A percentile compares a stretch with the other conserved stretches of the same genome.
Evolutionary conservation across 345 rosid genomes (phyloP).

Genomic region (Cardamine chenopodiifolia): DNA sequence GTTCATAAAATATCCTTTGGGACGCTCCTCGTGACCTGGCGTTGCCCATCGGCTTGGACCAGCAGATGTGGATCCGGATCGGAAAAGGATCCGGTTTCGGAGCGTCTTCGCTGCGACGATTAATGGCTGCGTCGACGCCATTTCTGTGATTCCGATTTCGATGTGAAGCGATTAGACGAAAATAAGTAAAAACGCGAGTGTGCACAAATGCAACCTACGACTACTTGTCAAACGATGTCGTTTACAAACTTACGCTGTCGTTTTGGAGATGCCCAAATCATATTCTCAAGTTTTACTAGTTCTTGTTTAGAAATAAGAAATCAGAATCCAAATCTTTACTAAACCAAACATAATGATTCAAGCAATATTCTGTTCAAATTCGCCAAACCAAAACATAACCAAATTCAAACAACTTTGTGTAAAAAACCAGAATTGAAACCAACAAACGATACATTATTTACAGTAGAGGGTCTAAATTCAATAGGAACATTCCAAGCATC

Average conservation of each 20-base stretch:
- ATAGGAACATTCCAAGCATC: constrained; percentile 72
- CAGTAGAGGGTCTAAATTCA: constrained; percentile 83
- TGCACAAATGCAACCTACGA: not conserved
- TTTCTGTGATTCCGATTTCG: constrained; percentile 13
- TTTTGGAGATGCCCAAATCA: not conserved
- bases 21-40: constrained; percentile 88
- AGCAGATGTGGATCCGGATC: constrained; percentile 53
- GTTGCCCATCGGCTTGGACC: constrained; percentile 78
- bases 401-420: constrained; percentile 30
- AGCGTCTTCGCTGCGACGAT: constrained; percentile 48
- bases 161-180: constrained; percentile 1
- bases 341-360: not conserved
- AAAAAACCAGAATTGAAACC: constrained; percentile 66
- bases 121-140: constrained; percentile 40
- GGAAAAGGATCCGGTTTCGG: constrained; percentile 61
- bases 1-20: constrained; percentile 85
- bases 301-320: not conserved
- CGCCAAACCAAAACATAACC: not conserved
- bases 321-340: not conserved
- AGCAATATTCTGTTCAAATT: constrained; percentile 17
- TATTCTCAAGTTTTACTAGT: too few species aligned
- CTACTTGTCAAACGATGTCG: not conserved
- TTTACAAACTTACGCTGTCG: not conserved
- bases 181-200: not conserved
- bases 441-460: constrained; percentile 61